Percentiles rank a stretch among this genome's conserved stretches.
These are phyloP conservation scores for Kodamaea restingae DNA, from an alignment of 805 yeast species.

Conservation along the genomic window DNA sequence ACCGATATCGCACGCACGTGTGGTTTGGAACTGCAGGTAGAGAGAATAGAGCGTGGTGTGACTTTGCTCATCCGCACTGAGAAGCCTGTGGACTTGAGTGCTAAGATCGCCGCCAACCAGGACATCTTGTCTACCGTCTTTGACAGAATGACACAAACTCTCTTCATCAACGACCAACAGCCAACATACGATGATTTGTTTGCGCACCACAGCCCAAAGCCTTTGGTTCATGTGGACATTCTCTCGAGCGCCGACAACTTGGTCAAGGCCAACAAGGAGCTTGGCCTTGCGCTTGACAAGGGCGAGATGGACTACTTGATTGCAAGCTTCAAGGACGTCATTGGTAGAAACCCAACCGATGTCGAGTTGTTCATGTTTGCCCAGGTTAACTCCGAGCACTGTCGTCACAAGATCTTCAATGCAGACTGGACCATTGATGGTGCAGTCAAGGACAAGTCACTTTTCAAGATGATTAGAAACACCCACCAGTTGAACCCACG, in stretches of 20 bases:
- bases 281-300: constrained; percentile 91
- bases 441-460: constrained; percentile 61
- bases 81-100: constrained; percentile 46
- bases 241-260: constrained; percentile 55
- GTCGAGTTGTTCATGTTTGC: constrained; percentile 99
- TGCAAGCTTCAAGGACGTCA: constrained; percentile 69
- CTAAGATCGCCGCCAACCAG: constrained; percentile 26
- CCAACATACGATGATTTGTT: constrained; percentile 72
- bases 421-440: constrained; percentile 98
- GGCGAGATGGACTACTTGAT: constrained; percentile 90
- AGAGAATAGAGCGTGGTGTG: constrained; percentile 88
- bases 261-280: constrained; percentile 67
- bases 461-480: constrained; percentile 94
- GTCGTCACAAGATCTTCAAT: constrained; percentile 97
- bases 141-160: constrained; percentile 91
- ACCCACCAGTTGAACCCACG: constrained; percentile 80
- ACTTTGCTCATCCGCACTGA: constrained; percentile 68
- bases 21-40: constrained; percentile 67
- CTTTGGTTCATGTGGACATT: constrained; percentile 71
- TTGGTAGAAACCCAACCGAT: constrained; percentile 91
- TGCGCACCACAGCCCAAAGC: constrained; percentile 75
- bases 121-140: constrained; percentile 66
- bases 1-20: constrained; percentile 89
- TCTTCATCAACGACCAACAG: constrained; percentile 51
- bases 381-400: constrained; percentile 98